Evolutionary conservation across 2,329 filamentous ascomycete genomes (phyloP).

Genomic region (Paecilomyces niveus): DNA sequence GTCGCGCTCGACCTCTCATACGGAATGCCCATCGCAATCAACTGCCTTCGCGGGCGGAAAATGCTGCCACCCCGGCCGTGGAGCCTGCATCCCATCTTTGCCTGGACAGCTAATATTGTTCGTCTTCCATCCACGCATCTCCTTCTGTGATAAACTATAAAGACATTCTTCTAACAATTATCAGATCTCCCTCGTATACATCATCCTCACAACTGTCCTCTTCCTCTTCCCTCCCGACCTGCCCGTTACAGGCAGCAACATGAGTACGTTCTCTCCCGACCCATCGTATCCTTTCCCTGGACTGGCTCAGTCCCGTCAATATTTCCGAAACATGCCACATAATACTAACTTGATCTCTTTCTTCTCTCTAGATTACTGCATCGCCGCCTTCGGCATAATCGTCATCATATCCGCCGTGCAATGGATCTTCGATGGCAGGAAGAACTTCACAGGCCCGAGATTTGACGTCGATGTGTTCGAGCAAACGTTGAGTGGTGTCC

Average conservation of each 20-base stretch:
- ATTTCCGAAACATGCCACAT: not conserved
- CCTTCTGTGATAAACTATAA: not conserved
- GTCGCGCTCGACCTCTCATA: slow-evolving; percentile 67
- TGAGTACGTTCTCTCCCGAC: slow-evolving; percentile 51
- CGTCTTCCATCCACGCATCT: slow-evolving; percentile 5
- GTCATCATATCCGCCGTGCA: slow-evolving; percentile 50
- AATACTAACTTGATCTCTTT: not conserved
- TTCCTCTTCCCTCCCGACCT: slow-evolving; percentile 66
- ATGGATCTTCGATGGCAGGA: slow-evolving; percentile 55
- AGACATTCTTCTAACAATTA: not conserved
- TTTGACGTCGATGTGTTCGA: slow-evolving; percentile 31
- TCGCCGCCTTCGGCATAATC: slow-evolving; percentile 52
- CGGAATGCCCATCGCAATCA: slow-evolving; percentile 65
- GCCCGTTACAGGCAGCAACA: slow-evolving; percentile 58
- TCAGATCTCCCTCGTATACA: slow-evolving; percentile 55
- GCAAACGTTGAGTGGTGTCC: not conserved
- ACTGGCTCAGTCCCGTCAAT: no score
- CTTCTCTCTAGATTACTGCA: slow-evolving; percentile 30
- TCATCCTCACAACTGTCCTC: slow-evolving; percentile 63
- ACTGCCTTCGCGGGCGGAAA: slow-evolving; percentile 58
- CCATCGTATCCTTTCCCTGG: not conserved
- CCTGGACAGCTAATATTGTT: slow-evolving; percentile 55
- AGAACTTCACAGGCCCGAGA: slow-evolving; percentile 52
- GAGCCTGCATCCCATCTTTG: slow-evolving; percentile 46
- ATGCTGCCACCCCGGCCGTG: slow-evolving; percentile 58